Percentiles rank a stretch among this genome's conserved stretches.
phyloP scores from a whole-genome alignment of 257 asterid species.

The Ocimum tenuiflorum region DNA sequence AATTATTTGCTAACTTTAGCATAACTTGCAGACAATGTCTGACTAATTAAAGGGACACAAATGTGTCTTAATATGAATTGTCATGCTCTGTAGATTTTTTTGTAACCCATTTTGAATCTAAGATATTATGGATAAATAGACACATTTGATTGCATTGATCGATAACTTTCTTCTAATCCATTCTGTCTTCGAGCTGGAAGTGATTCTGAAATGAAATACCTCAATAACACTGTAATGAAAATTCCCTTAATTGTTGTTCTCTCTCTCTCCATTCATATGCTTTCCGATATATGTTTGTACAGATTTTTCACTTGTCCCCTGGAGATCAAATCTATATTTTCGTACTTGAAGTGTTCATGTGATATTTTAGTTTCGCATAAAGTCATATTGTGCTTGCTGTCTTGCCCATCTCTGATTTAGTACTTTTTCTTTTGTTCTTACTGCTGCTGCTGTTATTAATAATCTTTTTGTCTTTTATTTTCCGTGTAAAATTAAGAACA shows the following conservation, averaged over 20 bases:
- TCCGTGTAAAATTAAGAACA: constrained; percentile 33
- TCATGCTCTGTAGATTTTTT: not conserved
- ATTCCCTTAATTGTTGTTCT: not conserved
- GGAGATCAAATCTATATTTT: not conserved
- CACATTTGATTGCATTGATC: too few relatives aligned
- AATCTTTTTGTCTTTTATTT: not conserved
- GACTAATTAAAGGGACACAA: not conserved
- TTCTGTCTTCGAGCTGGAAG: not conserved
- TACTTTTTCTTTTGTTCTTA: not conserved
- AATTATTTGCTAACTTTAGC: not conserved
- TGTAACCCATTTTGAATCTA: too few relatives aligned
- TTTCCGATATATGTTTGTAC: not conserved
- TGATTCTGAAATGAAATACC: not conserved
- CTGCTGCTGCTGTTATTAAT: not conserved
- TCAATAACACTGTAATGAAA: not conserved
- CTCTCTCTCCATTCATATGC: not conserved
- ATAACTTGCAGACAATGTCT: not conserved
- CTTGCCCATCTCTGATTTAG: constrained; percentile 20
- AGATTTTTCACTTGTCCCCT: not conserved
- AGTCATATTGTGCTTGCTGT: not conserved
- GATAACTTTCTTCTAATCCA: not conserved
- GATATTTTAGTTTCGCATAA: constrained; percentile 5
- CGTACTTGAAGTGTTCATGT: not conserved
- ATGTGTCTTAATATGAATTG: not conserved
- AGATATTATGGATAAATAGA: too few relatives aligned